These are phyloP conservation scores for Aphanomyces stellatus DNA, from an alignment of 352 stramenopile genomes.

Conservation along the genomic window DNA sequence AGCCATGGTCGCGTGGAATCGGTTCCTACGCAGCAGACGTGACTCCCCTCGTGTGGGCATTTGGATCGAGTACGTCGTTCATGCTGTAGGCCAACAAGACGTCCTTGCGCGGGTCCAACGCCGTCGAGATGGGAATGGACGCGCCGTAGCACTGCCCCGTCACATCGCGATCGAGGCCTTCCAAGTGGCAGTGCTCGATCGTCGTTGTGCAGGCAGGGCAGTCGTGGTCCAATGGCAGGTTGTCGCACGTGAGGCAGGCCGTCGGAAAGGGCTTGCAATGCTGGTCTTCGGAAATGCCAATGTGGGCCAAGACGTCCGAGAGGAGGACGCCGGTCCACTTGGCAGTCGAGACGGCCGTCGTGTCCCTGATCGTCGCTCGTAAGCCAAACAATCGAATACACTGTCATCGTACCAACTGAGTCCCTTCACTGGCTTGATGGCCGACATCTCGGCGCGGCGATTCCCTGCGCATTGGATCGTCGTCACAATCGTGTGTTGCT, in stretches of 20 bases:
- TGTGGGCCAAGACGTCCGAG: slow-evolving; percentile 84
- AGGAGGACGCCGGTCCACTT: slow-evolving; percentile 93
- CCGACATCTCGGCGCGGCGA: slow-evolving; percentile 89
- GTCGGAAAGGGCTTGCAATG: slow-evolving; percentile 36
- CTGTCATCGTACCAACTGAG: slow-evolving; percentile 42
- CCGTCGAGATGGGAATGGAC: slow-evolving; percentile 91
- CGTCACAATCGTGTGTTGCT: slow-evolving; percentile 84
- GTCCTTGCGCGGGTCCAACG: slow-evolving; percentile 90
- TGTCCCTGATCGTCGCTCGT: slow-evolving; percentile 43
- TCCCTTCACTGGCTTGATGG: slow-evolving; percentile 84
- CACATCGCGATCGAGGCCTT: slow-evolving; percentile 71
- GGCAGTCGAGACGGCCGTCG: slow-evolving; percentile 88
- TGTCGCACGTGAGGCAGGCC: slow-evolving; percentile 45
- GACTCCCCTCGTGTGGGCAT: background rate
- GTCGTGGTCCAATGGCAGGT: slow-evolving; percentile 43
- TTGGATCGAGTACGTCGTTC: slow-evolving; percentile 73
- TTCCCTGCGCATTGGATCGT: slow-evolving; percentile 98
- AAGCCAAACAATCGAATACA: background rate
- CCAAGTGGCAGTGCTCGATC: slow-evolving; percentile 77
- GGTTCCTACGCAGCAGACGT: slow-evolving; percentile 28
- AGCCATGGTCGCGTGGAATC: slow-evolving; percentile 94
- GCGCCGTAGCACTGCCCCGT: slow-evolving; percentile 80
- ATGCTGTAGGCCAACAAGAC: slow-evolving; percentile 98
- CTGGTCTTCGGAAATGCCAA: slow-evolving; percentile 74
- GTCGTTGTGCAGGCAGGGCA: slow-evolving; percentile 45